phyloP scores from a whole-genome alignment of 108 stramenopile genomes.

The Conticribra weissflogii region DNA sequence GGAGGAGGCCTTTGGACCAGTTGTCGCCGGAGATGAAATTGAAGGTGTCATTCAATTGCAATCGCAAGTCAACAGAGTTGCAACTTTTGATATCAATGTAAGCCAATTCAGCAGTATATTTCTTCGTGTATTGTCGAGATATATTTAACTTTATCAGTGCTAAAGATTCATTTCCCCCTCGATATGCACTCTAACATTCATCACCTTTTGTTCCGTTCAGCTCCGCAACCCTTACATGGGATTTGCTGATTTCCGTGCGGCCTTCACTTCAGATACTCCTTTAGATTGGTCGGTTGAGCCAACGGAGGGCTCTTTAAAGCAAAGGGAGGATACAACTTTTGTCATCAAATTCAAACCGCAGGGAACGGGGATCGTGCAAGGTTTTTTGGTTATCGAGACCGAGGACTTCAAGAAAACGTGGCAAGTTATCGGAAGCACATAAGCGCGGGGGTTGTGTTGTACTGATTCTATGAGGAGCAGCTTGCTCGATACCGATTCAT shows the following conservation, averaged over 20 bases:
- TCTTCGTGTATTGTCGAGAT: too few relatives aligned
- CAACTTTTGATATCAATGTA: constrained; percentile 55
- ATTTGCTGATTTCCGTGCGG: constrained; percentile 88
- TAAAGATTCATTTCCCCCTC: too few relatives aligned
- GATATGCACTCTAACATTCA: too few relatives aligned
- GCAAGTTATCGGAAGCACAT: constrained; percentile 71
- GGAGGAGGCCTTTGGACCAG: constrained; percentile 74
- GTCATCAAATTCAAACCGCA: constrained; percentile 73
- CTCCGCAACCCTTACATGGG: constrained; percentile 86
- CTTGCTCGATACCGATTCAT: too few relatives aligned
- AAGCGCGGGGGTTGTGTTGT: background rate
- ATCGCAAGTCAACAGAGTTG: constrained; percentile 53
- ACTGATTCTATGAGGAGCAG: too few relatives aligned
- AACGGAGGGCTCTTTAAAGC: constrained; percentile 67
- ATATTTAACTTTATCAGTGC: too few relatives aligned
- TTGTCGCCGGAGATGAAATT: constrained; percentile 52
- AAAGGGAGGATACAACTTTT: constrained; percentile 63
- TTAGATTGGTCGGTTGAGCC: constrained; percentile 72
- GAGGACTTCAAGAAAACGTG: constrained; percentile 90
- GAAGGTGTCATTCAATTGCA: constrained; percentile 69
- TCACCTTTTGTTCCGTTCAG: too few relatives aligned
- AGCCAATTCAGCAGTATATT: constrained; percentile 26
- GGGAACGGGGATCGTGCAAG: constrained; percentile 61
- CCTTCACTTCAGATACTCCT: constrained; percentile 69
- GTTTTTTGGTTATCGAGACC: constrained; percentile 83